These are phyloP conservation scores for Apiospora arundinis DNA, from an alignment of 2,329 filamentous ascomycete species.

Conservation along the genomic window DNA sequence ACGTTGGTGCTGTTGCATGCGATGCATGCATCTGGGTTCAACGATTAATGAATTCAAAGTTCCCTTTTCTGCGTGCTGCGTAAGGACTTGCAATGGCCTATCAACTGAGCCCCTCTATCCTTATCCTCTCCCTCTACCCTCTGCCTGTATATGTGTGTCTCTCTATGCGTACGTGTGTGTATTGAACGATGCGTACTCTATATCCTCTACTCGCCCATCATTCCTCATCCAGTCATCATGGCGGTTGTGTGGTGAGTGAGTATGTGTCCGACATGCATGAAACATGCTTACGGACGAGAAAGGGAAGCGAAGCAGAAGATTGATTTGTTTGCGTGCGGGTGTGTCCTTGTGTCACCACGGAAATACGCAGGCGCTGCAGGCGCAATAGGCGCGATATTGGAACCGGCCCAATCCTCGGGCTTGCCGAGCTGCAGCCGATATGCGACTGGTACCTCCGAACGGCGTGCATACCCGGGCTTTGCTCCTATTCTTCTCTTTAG, in stretches of 20 bases:
- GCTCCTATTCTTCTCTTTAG: background rate
- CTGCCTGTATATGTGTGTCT: too few relatives aligned
- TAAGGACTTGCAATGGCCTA: too few relatives aligned
- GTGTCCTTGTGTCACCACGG: background rate
- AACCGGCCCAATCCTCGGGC: background rate
- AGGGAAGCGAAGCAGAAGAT: background rate
- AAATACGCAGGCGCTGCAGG: background rate
- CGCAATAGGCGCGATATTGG: background rate
- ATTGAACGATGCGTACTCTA: too few relatives aligned
- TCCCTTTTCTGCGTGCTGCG: background rate
- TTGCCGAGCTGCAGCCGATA: slow-evolving; percentile 7
- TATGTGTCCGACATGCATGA: too few relatives aligned
- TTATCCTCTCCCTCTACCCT: too few relatives aligned
- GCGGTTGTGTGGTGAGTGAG: too few relatives aligned
- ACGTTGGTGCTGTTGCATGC: background rate
- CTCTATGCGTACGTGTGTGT: too few relatives aligned
- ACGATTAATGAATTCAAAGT: background rate
- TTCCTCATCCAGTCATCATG: too few relatives aligned
- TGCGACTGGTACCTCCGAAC: background rate
- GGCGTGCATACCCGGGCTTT: background rate
- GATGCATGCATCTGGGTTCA: background rate
- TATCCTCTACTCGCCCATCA: too few relatives aligned
- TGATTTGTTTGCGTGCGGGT: too few relatives aligned
- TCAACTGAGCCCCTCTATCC: too few relatives aligned
- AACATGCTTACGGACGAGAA: background rate